Evolutionary conservation across 176 grass and related monocot genomes (phyloP), one percentile per base, ranked within the genome.

Genomic region (Hordeum vulgare): DNA sequence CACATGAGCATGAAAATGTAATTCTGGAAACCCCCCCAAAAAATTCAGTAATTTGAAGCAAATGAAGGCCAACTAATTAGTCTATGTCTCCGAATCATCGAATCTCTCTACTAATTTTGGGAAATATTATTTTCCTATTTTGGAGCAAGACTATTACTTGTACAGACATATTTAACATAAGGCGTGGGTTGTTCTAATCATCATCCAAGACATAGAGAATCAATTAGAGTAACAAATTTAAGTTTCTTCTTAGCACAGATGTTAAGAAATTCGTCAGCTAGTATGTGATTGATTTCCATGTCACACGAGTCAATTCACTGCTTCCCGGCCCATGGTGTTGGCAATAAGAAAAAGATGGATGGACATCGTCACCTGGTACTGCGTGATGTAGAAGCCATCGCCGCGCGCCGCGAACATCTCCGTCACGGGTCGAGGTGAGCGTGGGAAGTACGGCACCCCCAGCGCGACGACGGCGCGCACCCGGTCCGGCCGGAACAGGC

Each of bases 401-500:
- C 91, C 78, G 12, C 37, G 11, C 8, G 9, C 82, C 6, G 78
- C 82, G 4, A 87, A 79, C 15, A 2, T 0, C 5, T 91, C 86
- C 24, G 15, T 27, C 3, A 45, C 0, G 1, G 81, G 35, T 15
- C 14, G 10, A 74, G 63, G 76, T 0, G 24, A 0, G 2, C 92
- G 86, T 4, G 86, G 56, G 26, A 80, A 91, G 82, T 18, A 94
- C 8, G 92, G 86, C 26, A 91, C 12, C 11, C 41, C 77, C 1
- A 94, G 6, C 34, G 34, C 44, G 62, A 91, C 47, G 42, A 85
- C 49, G 71, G 84, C 86, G 31, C 49, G 68, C 62, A 91, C 77
- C 66, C 71, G 42, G 72, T 91, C 92, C 25, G 92, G 89, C 39
- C 92, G 83, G 80, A 94, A 87, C 18, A 91, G 77, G 72, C 80